phyloP scores from a whole-genome alignment of 1,284 basidiomycete genomes.

The Grifola frondosa region DNA sequence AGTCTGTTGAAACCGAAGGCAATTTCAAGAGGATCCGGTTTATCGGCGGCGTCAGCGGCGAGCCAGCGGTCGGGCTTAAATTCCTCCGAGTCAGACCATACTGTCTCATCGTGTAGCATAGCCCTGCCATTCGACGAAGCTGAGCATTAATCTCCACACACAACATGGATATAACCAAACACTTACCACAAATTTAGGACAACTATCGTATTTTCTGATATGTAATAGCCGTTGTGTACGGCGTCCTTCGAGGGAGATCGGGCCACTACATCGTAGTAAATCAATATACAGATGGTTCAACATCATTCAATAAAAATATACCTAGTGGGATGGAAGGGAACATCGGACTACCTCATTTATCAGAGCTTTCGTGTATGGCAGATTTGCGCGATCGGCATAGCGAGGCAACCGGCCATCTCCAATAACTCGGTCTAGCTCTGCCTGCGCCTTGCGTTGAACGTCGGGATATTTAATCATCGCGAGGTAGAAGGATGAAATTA shows the following conservation, averaged over 20 bases:
- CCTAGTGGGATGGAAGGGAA: background rate
- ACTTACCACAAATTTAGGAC: constrained; percentile 18
- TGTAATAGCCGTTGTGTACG: constrained; percentile 9
- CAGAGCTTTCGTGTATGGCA: constrained; percentile 31
- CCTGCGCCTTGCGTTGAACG: constrained; percentile 28
- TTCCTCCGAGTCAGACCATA: constrained; percentile 35
- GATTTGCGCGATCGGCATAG: constrained; percentile 24
- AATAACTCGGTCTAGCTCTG: constrained; percentile 31
- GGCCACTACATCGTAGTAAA: constrained; percentile 4
- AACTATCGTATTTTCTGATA: constrained; percentile 11
- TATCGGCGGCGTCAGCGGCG: constrained; percentile 13
- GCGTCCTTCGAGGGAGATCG: constrained; percentile 12
- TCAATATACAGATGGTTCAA: background rate
- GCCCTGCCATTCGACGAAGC: no score
- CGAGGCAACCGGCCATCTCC: constrained; percentile 30
- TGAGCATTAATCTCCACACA: no score
- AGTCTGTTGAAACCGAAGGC: constrained; percentile 32
- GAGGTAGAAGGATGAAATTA: constrained; percentile 24
- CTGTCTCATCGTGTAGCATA: constrained; percentile 35
- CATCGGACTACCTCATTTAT: constrained; percentile 33
- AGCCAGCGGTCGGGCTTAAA: constrained; percentile 38
- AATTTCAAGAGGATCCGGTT: constrained; percentile 26
- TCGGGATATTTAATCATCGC: constrained; percentile 31
- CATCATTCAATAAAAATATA: no score
- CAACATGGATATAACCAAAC: no score